These are phyloP conservation scores for Suhomyces bribrorum DNA, from an alignment of 1,139 yeast species.

Conservation along the genomic window DNA sequence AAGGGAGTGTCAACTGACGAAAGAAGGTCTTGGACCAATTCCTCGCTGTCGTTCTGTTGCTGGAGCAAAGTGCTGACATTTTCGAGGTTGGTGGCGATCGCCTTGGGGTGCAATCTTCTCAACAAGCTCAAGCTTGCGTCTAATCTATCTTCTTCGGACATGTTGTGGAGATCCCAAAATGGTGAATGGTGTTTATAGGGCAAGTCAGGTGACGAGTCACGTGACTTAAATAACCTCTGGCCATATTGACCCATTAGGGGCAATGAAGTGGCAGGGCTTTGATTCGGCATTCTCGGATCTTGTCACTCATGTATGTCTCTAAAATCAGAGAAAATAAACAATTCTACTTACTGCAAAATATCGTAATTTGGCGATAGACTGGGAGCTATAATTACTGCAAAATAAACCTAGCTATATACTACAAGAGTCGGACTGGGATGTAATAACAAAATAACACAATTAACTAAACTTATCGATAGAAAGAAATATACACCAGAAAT, in stretches of 20 bases:
- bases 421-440: too few relatives aligned
- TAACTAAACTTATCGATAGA: too few relatives aligned
- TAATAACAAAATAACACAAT: too few relatives aligned
- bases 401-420: too few relatives aligned
- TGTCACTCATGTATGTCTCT: too few relatives aligned
- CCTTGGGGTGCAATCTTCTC: slow-evolving; percentile 81
- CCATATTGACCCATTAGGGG: too few relatives aligned
- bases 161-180: slow-evolving; percentile 1
- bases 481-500: neutral
- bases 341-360: too few relatives aligned
- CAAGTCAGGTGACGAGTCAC: neutral
- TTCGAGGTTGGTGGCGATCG: slow-evolving; percentile 61
- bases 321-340: too few relatives aligned
- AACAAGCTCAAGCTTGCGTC: slow-evolving; percentile 89
- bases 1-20: slow-evolving; percentile 89
- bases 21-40: slow-evolving; percentile 81
- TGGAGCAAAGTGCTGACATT: slow-evolving; percentile 75
- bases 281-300: too few relatives aligned
- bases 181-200: neutral
- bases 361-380: too few relatives aligned
- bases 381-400: neutral
- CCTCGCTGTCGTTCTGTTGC: slow-evolving; percentile 33
- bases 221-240: neutral
- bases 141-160: slow-evolving; percentile 55
- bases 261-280: too few relatives aligned